Conservation (phyloP, 2,329 filamentous ascomycete genomes). For the Talaromyces sp. region DNA sequence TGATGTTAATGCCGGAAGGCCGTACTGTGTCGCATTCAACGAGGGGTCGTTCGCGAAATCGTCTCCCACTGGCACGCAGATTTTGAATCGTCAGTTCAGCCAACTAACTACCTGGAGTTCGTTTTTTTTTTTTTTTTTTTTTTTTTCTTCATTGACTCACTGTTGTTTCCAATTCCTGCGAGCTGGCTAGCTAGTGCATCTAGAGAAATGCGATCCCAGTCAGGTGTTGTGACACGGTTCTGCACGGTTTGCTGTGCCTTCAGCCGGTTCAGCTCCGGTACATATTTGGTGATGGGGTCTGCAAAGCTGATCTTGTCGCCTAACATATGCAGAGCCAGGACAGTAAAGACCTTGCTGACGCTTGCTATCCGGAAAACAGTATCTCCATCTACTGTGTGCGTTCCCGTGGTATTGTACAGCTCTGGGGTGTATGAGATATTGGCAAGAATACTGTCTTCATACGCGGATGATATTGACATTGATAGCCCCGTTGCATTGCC, state of each 20-base stretch:
- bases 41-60: too few species aligned
- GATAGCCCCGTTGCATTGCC: too few species aligned
- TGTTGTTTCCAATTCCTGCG: constrained; percentile 31
- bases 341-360: constrained; percentile 40
- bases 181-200: constrained; percentile 34
- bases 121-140: too few species aligned
- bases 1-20: background rate
- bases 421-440: too few species aligned
- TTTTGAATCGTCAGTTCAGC: too few species aligned
- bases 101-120: too few species aligned
- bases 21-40: background rate
- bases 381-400: background rate
- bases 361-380: constrained; percentile 41
- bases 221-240: constrained; percentile 1
- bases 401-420: too few species aligned
- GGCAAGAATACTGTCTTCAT: too few species aligned
- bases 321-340: constrained; percentile 30
- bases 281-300: constrained; percentile 20
- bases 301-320: constrained; percentile 16
- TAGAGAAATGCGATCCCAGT: constrained; percentile 32
- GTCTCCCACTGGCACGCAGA: background rate
- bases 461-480: too few species aligned
- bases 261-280: constrained; percentile 18
- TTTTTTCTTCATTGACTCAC: constrained; percentile 17
- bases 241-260: constrained; percentile 1